A percentile compares a stretch with the other conserved stretches of the same genome.
Evolutionary conservation across 345 rosid species (phyloP).

Genomic region (Salix arbutifolia): DNA sequence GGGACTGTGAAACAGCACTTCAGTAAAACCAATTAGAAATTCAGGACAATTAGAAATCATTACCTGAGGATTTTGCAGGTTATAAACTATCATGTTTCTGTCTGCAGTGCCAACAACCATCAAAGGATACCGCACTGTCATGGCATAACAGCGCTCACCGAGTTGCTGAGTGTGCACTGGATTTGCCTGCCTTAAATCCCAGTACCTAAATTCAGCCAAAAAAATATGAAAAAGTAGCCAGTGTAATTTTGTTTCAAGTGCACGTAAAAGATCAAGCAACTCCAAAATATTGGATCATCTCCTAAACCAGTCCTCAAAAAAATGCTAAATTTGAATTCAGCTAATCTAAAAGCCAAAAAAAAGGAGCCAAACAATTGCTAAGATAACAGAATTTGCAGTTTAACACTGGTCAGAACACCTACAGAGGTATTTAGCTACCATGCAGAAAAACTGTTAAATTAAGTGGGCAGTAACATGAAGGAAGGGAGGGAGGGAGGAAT

Average conservation of each 20-base stretch:
- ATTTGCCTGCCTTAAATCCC: constrained; percentile 85
- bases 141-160: constrained; percentile 87
- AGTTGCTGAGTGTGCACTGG: constrained; percentile 93
- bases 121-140: constrained; percentile 76
- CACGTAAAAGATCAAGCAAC: background rate
- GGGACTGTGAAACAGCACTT: background rate
- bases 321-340: background rate
- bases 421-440: background rate
- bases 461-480: background rate
- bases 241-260: background rate
- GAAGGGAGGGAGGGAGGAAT: background rate
- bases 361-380: background rate
- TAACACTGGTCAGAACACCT: background rate
- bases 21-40: background rate
- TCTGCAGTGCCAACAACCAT: constrained; percentile 99
- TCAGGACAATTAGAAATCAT: constrained; percentile 5
- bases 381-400: background rate
- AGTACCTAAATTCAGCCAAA: constrained; percentile 49
- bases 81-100: constrained; percentile 75
- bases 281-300: background rate
- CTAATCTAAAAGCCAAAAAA: background rate
- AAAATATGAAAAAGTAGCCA: background rate
- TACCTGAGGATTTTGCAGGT: constrained; percentile 94
- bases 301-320: background rate
- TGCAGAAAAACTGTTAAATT: background rate